A percentile compares a stretch with the other conserved stretches of the same genome.
Conservation (phyloP, 371 early-diverging fungal genomes). For the Fennellomyces sp. region DNA sequence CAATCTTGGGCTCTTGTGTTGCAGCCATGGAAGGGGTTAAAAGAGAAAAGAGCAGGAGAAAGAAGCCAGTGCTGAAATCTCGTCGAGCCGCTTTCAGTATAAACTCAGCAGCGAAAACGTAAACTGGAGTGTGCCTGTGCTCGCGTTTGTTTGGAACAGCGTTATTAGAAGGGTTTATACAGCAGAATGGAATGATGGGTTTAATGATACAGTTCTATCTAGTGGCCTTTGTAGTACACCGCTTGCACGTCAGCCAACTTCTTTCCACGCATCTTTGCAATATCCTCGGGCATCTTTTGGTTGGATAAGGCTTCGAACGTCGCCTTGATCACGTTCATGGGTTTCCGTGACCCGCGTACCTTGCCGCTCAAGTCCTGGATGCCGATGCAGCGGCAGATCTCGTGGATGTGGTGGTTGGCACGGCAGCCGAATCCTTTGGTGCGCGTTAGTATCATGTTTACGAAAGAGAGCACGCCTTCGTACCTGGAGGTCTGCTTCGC, state of each 20-base stretch:
- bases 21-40: conserved; percentile 16
- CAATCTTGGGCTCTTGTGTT: conserved; percentile 33
- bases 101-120: too few species aligned
- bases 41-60: neutral
- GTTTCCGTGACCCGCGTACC: conserved; percentile 90
- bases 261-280: conserved; percentile 90
- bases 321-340: conserved; percentile 97
- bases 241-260: conserved; percentile 90
- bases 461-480: neutral
- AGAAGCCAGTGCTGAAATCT: neutral
- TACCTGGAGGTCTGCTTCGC: conserved; percentile 91
- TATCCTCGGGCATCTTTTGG: conserved; percentile 85
- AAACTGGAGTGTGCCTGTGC: too few species aligned
- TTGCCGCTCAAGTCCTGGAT: conserved; percentile 93
- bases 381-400: conserved; percentile 93
- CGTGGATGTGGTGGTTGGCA: conserved; percentile 92
- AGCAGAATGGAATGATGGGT: neutral
- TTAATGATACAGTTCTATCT: conserved; percentile 16
- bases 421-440: conserved; percentile 89
- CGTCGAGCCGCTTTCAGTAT: neutral
- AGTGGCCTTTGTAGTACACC: conserved; percentile 72
- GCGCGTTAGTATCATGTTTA: neutral
- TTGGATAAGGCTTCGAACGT: conserved; percentile 90
- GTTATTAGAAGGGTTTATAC: too few species aligned
- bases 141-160: too few species aligned